These are phyloP conservation scores for Zygosaccharomyces gambellarensis DNA, from an alignment of 805 yeast species.

Conservation along the genomic window DNA sequence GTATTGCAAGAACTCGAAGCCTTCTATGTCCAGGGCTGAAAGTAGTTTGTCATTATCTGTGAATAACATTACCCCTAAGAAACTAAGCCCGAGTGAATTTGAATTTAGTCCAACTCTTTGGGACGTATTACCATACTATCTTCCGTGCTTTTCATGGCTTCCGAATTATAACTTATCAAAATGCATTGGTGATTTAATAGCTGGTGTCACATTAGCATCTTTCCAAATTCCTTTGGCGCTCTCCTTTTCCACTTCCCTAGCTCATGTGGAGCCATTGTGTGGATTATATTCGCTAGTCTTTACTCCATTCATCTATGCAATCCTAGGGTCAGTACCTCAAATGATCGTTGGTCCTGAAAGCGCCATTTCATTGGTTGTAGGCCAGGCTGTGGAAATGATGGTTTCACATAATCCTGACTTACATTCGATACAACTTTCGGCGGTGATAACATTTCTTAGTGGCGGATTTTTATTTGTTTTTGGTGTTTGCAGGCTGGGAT, in stretches of 20 bases:
- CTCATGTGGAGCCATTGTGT: constrained; percentile 75
- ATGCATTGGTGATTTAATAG: constrained; percentile 60
- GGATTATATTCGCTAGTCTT: constrained; percentile 74
- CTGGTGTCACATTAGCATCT: constrained; percentile 84
- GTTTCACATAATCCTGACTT: constrained; percentile 41
- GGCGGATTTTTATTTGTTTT: constrained; percentile 68
- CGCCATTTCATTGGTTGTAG: constrained; percentile 76
- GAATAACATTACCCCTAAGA: constrained; percentile 7
- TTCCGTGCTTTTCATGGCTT: constrained; percentile 69
- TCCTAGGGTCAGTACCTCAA: constrained; percentile 82
- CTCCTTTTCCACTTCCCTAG: constrained; percentile 72
- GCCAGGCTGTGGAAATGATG: constrained; percentile 66
- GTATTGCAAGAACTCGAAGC: background rate
- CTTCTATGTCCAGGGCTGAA: background rate
- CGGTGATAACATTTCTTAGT: constrained; percentile 65
- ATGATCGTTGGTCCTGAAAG: constrained; percentile 93
- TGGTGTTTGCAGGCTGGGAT: constrained; percentile 83
- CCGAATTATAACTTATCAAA: constrained; percentile 41
- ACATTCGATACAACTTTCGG: constrained; percentile 52
- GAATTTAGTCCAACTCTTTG: constrained; percentile 13
- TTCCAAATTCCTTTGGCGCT: constrained; percentile 83
- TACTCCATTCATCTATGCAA: constrained; percentile 71
- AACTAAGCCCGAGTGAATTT: constrained; percentile 6
- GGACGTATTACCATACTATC: constrained; percentile 49
- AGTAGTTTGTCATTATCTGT: background rate